phyloP scores from a whole-genome alignment of 2,329 filamentous ascomycete species.

The Exophiala dermatitidis region DNA sequence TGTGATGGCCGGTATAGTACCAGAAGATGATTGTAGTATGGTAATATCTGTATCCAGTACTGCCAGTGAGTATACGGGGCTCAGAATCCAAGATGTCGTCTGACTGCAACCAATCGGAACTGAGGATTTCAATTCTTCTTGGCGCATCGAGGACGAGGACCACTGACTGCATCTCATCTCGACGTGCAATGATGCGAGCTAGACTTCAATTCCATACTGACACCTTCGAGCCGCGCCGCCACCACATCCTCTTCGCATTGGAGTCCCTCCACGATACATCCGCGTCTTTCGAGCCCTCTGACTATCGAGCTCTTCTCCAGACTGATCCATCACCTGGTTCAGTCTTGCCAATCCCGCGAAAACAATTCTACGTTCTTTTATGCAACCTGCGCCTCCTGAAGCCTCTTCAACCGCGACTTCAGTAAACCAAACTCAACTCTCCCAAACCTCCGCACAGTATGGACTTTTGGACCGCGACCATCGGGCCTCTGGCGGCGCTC shows the following conservation, averaged over 20 bases:
- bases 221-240: not conserved
- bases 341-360: conserved; percentile 40
- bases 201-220: not conserved
- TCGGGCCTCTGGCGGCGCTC: conserved; percentile 39
- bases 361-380: conserved; percentile 48
- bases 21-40: too few relatives aligned
- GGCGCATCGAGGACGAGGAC: not conserved
- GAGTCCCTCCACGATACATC: not conserved
- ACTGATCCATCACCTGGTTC: conserved; percentile 51
- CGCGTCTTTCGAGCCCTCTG: not conserved
- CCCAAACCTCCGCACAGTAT: conserved; percentile 48
- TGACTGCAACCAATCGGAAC: not conserved
- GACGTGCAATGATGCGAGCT: not conserved
- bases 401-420: conserved; percentile 41
- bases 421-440: conserved; percentile 32
- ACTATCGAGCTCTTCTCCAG: conserved; percentile 26
- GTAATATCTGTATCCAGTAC: too few relatives aligned
- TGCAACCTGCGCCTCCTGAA: conserved; percentile 55
- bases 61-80: not conserved
- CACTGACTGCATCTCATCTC: not conserved
- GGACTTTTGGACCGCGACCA: conserved; percentile 45
- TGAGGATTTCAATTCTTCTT: not conserved
- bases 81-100: not conserved
- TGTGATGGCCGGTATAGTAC: too few relatives aligned
- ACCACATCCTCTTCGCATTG: conserved; percentile 2